Percentiles rank a stretch among this genome's conserved stretches.
Evolutionary conservation across 352 stramenopile species (phyloP).

Genomic region (Phytophthora pluvialis): DNA sequence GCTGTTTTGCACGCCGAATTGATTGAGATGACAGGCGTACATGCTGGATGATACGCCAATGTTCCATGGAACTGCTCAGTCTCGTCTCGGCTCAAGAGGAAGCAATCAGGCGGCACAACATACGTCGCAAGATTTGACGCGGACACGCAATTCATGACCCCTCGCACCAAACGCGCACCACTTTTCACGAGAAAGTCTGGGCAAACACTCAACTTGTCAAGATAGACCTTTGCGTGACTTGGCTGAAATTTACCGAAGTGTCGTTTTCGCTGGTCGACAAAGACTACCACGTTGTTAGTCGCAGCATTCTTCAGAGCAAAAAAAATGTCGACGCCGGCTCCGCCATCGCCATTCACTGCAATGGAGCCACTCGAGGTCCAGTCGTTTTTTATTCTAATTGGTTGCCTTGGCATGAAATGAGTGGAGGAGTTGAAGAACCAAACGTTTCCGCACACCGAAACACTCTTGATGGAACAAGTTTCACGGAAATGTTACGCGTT

Average conservation of each 20-base stretch:
- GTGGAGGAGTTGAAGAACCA: neutral
- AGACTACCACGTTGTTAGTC: slow-evolving; percentile 1
- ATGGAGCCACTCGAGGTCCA: slow-evolving; percentile 33
- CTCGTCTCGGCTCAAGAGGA: slow-evolving; percentile 31
- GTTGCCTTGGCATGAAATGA: neutral
- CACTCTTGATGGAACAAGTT: slow-evolving; percentile 1
- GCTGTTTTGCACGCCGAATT: slow-evolving; percentile 36
- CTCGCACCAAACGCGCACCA: slow-evolving; percentile 17
- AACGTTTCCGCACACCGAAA: neutral
- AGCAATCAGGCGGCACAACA: slow-evolving; percentile 2
- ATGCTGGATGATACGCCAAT: slow-evolving; percentile 41
- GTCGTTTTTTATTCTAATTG: slow-evolving; percentile 1
- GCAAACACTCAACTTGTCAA: slow-evolving; percentile 13
- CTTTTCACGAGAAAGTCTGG: slow-evolving; percentile 4
- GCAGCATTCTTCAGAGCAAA: slow-evolving; percentile 38
- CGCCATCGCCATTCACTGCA: slow-evolving; percentile 36
- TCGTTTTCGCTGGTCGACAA: slow-evolving; percentile 24
- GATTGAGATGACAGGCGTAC: slow-evolving; percentile 34
- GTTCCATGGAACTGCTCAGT: slow-evolving; percentile 36
- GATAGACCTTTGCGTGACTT: slow-evolving; percentile 2
- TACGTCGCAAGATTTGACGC: slow-evolving; percentile 5
- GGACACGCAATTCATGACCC: slow-evolving; percentile 13
- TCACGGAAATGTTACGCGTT: slow-evolving; percentile 3
- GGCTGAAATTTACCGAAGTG: slow-evolving; percentile 15
- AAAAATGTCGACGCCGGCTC: slow-evolving; percentile 36